Conservation (phyloP, 257 asterid genomes). For the Solanum corneliomulleri region DNA sequence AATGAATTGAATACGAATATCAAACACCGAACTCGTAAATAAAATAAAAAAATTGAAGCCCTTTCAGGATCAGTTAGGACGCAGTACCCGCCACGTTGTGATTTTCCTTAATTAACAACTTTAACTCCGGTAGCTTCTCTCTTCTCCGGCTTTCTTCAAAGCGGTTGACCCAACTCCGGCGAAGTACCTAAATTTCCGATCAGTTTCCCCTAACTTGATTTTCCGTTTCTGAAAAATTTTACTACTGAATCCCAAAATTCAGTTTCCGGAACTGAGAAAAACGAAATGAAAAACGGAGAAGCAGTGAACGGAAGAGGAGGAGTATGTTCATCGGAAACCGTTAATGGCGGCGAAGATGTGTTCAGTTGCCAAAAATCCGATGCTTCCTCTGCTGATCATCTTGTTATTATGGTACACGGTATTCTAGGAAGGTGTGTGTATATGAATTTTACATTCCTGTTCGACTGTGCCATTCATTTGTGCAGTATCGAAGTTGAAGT, state of each 20-base stretch:
- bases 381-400: conserved; percentile 77
- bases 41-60: no score
- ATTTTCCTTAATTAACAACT: background rate
- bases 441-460: background rate
- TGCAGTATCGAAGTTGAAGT: background rate
- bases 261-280: background rate
- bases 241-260: background rate
- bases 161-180: background rate
- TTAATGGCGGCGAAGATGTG: conserved; percentile 59
- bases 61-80: background rate
- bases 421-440: conserved; percentile 77
- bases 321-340: conserved; percentile 52
- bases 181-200: background rate
- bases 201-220: background rate
- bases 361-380: conserved; percentile 41
- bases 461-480: background rate
- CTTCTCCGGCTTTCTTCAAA: background rate
- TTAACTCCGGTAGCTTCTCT: background rate
- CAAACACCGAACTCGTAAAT: rapidly evolving
- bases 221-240: background rate
- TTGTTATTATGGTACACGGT: conserved; percentile 89
- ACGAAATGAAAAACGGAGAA: background rate
- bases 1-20: no score
- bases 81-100: background rate
- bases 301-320: background rate